phyloP scores from a whole-genome alignment of 768 basidiomycete genomes.

The Phlebiopsis flavidoalba region DNA sequence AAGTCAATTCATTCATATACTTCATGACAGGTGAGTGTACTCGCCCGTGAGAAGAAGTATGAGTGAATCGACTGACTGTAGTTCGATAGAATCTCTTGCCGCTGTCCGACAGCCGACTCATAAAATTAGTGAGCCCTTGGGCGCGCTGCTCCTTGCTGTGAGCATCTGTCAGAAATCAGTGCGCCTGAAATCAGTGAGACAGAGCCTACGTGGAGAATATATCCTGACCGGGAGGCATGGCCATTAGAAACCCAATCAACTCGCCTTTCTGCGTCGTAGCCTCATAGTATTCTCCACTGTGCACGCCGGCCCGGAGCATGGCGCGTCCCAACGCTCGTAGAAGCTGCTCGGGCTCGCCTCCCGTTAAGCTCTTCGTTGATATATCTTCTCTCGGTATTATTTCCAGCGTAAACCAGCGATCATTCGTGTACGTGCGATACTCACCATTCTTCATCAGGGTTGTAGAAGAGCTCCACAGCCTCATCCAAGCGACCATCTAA shows the following conservation, averaged over 20 bases:
- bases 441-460: constrained; percentile 16
- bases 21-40: neutral
- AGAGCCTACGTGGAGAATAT: constrained; percentile 14
- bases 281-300: constrained; percentile 16
- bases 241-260: constrained; percentile 10
- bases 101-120: constrained; percentile 8
- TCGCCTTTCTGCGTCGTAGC: constrained; percentile 8
- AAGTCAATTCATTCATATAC: constrained; percentile 13
- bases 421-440: neutral
- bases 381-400: constrained; percentile 1
- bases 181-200: neutral
- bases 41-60: neutral
- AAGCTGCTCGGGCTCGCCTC: constrained; percentile 14
- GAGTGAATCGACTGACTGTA: constrained; percentile 8
- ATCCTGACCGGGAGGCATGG: constrained; percentile 15
- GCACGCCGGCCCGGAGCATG: constrained; percentile 15
- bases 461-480: constrained; percentile 7
- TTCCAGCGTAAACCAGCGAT: neutral
- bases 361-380: constrained; percentile 8
- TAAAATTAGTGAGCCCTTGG: constrained; percentile 12
- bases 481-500: constrained; percentile 8
- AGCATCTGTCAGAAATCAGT: neutral
- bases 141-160: constrained; percentile 8
- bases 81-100: constrained; percentile 15
- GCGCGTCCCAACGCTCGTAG: constrained; percentile 6